A percentile compares a stretch with the other conserved stretches of the same genome.
These are phyloP conservation scores for Chlorella sp. DNA, from an alignment of 139 green algal genomes.

Conservation along the genomic window DNA sequence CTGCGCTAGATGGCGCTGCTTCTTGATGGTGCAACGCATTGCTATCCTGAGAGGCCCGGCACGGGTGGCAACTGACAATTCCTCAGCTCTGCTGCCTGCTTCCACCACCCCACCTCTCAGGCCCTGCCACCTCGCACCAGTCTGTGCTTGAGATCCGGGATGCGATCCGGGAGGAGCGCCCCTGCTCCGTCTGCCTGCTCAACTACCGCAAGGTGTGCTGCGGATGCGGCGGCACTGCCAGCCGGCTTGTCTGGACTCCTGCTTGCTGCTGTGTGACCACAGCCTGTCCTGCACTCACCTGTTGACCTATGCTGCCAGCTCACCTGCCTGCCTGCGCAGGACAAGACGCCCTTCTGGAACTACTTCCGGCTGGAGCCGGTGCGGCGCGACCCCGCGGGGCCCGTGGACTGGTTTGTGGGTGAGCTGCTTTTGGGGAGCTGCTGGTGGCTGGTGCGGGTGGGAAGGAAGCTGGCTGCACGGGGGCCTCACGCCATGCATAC, in stretches of 20 bases:
- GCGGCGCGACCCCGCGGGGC: conserved; percentile 31
- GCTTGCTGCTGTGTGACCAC: too few species aligned
- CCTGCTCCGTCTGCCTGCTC: conserved; percentile 55
- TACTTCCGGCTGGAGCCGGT: conserved; percentile 49
- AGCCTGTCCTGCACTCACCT: too few species aligned
- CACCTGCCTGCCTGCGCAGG: neutral
- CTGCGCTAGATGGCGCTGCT: too few species aligned
- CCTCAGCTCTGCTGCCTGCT: neutral
- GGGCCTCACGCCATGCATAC: too few species aligned
- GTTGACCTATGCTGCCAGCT: too few species aligned
- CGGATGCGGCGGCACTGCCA: neutral
- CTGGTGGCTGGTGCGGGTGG: neutral
- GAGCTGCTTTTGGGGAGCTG: neutral
- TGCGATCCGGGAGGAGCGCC: conserved; percentile 53
- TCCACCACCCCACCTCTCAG: neutral
- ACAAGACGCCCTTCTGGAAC: conserved; percentile 53
- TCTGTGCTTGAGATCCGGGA: conserved; percentile 54
- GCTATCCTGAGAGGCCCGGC: too few species aligned
- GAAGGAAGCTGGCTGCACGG: neutral
- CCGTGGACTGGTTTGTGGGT: conserved; percentile 71
- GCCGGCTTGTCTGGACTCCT: too few species aligned
- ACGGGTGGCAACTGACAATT: too few species aligned
- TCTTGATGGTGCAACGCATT: too few species aligned
- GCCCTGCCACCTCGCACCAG: conserved; percentile 31
- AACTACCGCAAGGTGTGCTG: conserved; percentile 68